Evolutionary conservation across 345 rosid genomes (phyloP), one percentile per base, ranked within the genome.

Genomic region (Eucalyptus dawsonii): DNA sequence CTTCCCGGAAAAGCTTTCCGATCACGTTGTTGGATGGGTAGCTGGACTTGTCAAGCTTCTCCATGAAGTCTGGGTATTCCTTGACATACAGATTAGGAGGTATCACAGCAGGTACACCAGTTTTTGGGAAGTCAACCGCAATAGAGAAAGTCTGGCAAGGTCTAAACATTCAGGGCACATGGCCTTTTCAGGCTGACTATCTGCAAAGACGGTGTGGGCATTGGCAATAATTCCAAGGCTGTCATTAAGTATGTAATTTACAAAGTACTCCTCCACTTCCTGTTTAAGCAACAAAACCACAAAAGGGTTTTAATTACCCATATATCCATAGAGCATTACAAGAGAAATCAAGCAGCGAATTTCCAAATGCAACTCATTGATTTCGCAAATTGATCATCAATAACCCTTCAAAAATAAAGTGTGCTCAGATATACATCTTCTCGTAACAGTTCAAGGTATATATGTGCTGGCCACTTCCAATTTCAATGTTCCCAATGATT

Each of bases 51-150:
- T 94, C 94, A 14, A 89, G 92, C 91, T 95, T 95, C 89, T 95
- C 96, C 96, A 95, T 95, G 90, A 94, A 95, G 87, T 95, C 96
- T 3, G 95, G 96, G 89, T 91, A 94, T 51, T 91, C 93, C 88
- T 91, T 93, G 47, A 86, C 93, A 67, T 87, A 86, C 44, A 94
- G 91, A 49, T 91, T 42, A 15, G 87, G 80, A 27, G 95, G 94
- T 88, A 94, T 90, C 89, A 65, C 94, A 25, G 96, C 95, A 9
- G 96, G 95, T 22, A 95, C 93, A 47, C 96, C 96, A 58, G 96
- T 94, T 90, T 95, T 95, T 16, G 95, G 95, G 89, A 95, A 95
- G 90, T 95, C 96, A n/a, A 95, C 95, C 0, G 96, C 96, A 86
- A 94, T 89, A 12, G 96, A 95, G 87, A 93, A 86, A 91, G 87